Conservation (phyloP, 73 alveolate genomes). For the Stentor coeruleus region DNA sequence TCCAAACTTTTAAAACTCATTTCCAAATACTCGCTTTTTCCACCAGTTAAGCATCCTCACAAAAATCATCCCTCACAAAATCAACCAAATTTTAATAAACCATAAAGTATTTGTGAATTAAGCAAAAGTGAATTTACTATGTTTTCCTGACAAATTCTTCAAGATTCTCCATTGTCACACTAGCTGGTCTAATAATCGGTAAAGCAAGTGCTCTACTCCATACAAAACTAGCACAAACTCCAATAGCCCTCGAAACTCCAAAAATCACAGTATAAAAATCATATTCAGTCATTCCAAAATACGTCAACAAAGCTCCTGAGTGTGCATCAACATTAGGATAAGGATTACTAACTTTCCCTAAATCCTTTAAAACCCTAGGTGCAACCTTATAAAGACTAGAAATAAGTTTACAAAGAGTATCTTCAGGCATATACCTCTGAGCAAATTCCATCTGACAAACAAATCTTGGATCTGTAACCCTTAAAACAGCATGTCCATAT, state of each 20-base stretch:
- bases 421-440: slow-evolving; percentile 35
- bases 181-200: slow-evolving; percentile 85
- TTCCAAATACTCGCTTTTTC: too few relatives aligned
- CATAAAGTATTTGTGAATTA: too few relatives aligned
- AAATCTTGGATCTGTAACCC: slow-evolving; percentile 91
- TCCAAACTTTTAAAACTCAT: too few relatives aligned
- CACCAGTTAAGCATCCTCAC: too few relatives aligned
- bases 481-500: slow-evolving; percentile 95
- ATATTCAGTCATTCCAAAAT: slow-evolving; percentile 35
- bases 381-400: slow-evolving; percentile 48
- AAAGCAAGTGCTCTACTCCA: slow-evolving; percentile 86
- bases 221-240: slow-evolving; percentile 74
- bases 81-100: too few relatives aligned
- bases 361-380: slow-evolving; percentile 58
- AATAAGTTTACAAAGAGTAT: slow-evolving; percentile 52
- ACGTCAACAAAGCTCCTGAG: slow-evolving; percentile 81
- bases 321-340: slow-evolving; percentile 95
- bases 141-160: slow-evolving; percentile 30
- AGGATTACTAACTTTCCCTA: slow-evolving; percentile 81
- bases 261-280: slow-evolving; percentile 77
- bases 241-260: slow-evolving; percentile 91
- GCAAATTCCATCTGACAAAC: slow-evolving; percentile 63
- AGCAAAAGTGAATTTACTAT: too few relatives aligned
- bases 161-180: slow-evolving; percentile 43
- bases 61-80: too few relatives aligned